Evolutionary conservation across 352 stramenopile genomes (phyloP).

Genomic region (Peronospora belbahrii): DNA sequence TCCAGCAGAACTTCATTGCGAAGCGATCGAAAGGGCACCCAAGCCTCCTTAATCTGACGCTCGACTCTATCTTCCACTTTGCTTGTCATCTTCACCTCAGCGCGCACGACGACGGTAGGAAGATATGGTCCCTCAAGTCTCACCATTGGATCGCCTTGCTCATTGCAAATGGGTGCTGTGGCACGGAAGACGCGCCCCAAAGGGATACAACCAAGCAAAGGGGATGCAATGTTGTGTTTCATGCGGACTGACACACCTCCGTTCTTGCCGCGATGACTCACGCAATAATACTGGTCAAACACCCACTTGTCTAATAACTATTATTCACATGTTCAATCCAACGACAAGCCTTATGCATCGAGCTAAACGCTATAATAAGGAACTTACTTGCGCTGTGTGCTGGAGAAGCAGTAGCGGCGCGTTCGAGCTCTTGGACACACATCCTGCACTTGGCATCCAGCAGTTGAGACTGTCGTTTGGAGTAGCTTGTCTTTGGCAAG

Average conservation of each 20-base stretch:
- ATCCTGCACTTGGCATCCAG: slow-evolving; percentile 54
- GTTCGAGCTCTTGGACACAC: slow-evolving; percentile 49
- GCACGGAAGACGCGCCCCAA: slow-evolving; percentile 56
- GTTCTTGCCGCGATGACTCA: slow-evolving; percentile 56
- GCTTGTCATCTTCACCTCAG: slow-evolving; percentile 7
- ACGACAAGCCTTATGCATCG: too few relatives aligned
- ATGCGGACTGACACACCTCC: slow-evolving; percentile 57
- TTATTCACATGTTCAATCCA: too few relatives aligned
- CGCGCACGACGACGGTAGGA: slow-evolving; percentile 23
- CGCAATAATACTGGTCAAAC: slow-evolving; percentile 59
- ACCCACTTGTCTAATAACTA: slow-evolving; percentile 40
- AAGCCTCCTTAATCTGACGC: slow-evolving; percentile 32
- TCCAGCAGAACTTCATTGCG: slow-evolving; percentile 71
- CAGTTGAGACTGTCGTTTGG: slow-evolving; percentile 61
- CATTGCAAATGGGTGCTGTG: slow-evolving; percentile 54
- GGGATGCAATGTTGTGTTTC: slow-evolving; percentile 64
- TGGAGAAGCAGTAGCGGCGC: slow-evolving; percentile 16
- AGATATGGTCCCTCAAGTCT: slow-evolving; percentile 42
- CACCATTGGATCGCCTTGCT: slow-evolving; percentile 70
- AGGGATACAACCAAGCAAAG: slow-evolving; percentile 49
- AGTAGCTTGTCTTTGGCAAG: slow-evolving; percentile 49
- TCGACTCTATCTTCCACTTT: slow-evolving; percentile 10
- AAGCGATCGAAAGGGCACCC: slow-evolving; percentile 66
- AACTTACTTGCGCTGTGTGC: slow-evolving; percentile 24
- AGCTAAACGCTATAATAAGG: background rate